Percentiles rank a stretch among this genome's conserved stretches.
These are phyloP conservation scores for Phytomonas francai DNA, from an alignment of 208 protist species.

Conservation along the genomic window DNA sequence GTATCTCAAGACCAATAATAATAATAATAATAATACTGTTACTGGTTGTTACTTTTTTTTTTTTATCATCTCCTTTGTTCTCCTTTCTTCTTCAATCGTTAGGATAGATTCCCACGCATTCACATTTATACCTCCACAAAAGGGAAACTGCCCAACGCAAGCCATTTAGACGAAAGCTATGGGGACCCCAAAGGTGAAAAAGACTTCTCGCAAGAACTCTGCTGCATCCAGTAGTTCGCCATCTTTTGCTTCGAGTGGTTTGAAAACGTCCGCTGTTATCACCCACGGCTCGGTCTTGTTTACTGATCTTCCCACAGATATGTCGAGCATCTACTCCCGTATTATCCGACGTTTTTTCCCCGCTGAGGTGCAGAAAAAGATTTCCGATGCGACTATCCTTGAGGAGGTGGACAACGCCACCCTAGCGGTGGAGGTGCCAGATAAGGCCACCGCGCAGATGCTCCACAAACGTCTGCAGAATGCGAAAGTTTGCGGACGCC, in stretches of 20 bases:
- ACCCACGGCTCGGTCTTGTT: slow-evolving; percentile 58
- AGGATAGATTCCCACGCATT: neutral
- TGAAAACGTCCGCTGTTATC: slow-evolving; percentile 22
- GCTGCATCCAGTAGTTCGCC: slow-evolving; percentile 6
- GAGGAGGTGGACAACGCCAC: slow-evolving; percentile 70
- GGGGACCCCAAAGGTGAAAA: neutral
- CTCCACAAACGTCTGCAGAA: slow-evolving; percentile 68
- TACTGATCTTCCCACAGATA: slow-evolving; percentile 48
- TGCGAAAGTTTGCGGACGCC: slow-evolving; percentile 47
- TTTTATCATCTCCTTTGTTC: neutral
- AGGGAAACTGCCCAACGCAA: neutral
- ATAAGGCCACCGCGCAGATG: slow-evolving; percentile 38
- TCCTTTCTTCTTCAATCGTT: neutral
- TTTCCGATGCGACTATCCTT: slow-evolving; percentile 23
- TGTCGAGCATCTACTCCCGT: slow-evolving; percentile 58
- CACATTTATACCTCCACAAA: neutral
- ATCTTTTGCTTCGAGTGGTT: neutral
- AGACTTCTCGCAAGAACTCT: neutral
- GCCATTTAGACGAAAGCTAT: neutral
- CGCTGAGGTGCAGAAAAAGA: slow-evolving; percentile 15
- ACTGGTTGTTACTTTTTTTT: neutral
- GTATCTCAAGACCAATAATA: too few relatives aligned
- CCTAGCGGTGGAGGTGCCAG: slow-evolving; percentile 50
- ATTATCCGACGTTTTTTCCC: slow-evolving; percentile 49
- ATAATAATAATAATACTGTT: neutral